Evolutionary conservation across 306 rosid species (phyloP).

Genomic region (Sindora glabra): DNA sequence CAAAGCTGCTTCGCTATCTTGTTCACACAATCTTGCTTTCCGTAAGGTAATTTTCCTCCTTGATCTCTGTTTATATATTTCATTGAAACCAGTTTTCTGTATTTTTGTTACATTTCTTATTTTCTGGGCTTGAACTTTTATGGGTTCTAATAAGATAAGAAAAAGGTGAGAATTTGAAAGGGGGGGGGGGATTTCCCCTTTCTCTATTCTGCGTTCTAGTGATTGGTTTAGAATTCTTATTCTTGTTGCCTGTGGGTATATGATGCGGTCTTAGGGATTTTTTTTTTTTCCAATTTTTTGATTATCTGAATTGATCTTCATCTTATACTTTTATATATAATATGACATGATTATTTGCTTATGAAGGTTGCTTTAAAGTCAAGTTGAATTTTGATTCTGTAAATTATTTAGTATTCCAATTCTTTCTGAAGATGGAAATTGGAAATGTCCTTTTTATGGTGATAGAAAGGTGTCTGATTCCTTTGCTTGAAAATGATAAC

Average conservation of each 20-base stretch:
- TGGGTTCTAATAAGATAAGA: conserved; percentile 17
- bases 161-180: conserved; percentile 10
- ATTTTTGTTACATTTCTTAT: conserved; percentile 7
- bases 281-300: conserved; percentile 8
- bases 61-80: neutral
- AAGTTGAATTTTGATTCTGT: conserved; percentile 5
- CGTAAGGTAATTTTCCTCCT: conserved; percentile 34
- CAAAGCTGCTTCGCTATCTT: conserved; percentile 32
- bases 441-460: conserved; percentile 5
- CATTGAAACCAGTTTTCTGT: neutral
- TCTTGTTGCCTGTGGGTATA: conserved; percentile 9
- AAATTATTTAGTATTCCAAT: neutral
- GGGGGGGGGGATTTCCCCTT: no score
- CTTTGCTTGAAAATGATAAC: conserved; percentile 7
- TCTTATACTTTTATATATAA: no score
- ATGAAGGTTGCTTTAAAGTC: conserved; percentile 2
- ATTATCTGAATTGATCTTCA: conserved; percentile 21
- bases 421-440: neutral
- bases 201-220: neutral
- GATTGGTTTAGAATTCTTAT: conserved; percentile 12
- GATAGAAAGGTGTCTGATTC: neutral
- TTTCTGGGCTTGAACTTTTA: conserved; percentile 12
- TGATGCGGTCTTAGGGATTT: neutral
- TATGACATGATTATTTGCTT: conserved; percentile 6
- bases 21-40: conserved; percentile 20